phyloP scores from a whole-genome alignment of 768 basidiomycete species.

The Leccinum fibrillosum region DNA sequence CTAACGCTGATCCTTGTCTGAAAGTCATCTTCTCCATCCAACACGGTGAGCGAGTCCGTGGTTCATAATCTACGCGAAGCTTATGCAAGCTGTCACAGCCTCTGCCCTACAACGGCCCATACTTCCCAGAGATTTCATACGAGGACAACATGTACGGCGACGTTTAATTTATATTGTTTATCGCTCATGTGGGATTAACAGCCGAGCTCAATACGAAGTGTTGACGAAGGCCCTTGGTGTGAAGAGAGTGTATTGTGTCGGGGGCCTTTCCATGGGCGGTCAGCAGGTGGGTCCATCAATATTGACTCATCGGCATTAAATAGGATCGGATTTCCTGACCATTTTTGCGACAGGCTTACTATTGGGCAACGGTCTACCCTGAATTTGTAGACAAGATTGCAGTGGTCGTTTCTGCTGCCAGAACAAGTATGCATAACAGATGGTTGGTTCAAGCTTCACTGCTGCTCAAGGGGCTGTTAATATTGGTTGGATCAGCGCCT shows the following conservation, averaged over 20 bases:
- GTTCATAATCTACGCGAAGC: not conserved
- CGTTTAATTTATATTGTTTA: not conserved
- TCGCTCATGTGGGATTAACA: constrained; percentile 17
- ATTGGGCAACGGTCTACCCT: constrained; percentile 54
- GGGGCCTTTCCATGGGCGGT: constrained; percentile 61
- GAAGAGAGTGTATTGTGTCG: constrained; percentile 41
- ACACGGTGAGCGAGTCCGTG: constrained; percentile 40
- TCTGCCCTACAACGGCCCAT: constrained; percentile 53
- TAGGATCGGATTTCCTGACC: not conserved
- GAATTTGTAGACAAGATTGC: constrained; percentile 47
- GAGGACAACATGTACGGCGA: constrained; percentile 51
- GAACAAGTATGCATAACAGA: constrained; percentile 52
- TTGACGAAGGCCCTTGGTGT: constrained; percentile 46
- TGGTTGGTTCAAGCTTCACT: constrained; percentile 36
- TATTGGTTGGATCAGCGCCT: constrained; percentile 36
- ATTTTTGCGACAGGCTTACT: constrained; percentile 39
- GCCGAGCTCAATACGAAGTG: constrained; percentile 54
- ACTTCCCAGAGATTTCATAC: constrained; percentile 55
- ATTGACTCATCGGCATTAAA: not conserved
- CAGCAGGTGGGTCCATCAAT: constrained; percentile 36
- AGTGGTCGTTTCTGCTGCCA: constrained; percentile 49
- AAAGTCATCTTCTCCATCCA: constrained; percentile 58
- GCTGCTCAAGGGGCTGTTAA: not conserved
- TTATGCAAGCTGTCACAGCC: constrained; percentile 34
- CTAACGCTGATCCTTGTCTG: not conserved